These are phyloP conservation scores for Delitschia confertaspora DNA, from an alignment of 495 filamentous ascomycete genomes.

Conservation along the genomic window DNA sequence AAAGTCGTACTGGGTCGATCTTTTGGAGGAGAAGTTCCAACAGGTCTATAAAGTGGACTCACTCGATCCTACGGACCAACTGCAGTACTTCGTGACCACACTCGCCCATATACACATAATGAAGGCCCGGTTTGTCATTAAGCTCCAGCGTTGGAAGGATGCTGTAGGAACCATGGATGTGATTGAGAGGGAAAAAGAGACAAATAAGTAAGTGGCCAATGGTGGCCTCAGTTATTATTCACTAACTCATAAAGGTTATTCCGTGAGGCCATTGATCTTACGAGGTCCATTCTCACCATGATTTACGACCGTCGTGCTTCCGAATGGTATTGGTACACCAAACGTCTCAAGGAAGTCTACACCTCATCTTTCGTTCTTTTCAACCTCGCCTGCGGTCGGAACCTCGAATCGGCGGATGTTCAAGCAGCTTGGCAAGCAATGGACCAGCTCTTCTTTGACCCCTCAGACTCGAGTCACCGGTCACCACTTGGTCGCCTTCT, in stretches of 20 bases:
- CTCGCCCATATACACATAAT: constrained; percentile 3
- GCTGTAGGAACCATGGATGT: neutral
- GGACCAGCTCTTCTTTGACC: constrained; percentile 18
- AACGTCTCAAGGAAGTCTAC: constrained; percentile 14
- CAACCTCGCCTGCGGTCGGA: constrained; percentile 1
- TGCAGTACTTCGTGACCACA: constrained; percentile 12
- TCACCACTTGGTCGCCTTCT: no score
- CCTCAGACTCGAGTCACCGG: no score
- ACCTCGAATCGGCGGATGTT: neutral
- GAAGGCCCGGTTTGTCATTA: constrained; percentile 12
- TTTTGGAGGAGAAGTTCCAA: constrained; percentile 8
- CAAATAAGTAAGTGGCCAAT: constrained; percentile 6
- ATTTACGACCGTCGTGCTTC: constrained; percentile 9
- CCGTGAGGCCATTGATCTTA: constrained; percentile 8
- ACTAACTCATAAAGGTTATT: constrained; percentile 8
- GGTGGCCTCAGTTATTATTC: neutral
- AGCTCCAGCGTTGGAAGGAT: constrained; percentile 4
- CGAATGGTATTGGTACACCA: constrained; percentile 17
- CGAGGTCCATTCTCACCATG: constrained; percentile 2
- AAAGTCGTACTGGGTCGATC: neutral
- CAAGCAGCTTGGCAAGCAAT: constrained; percentile 9
- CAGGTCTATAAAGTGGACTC: constrained; percentile 4
- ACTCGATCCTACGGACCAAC: constrained; percentile 5
- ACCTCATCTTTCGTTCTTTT: constrained; percentile 11
- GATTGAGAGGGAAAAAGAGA: neutral